Evolutionary conservation across 257 asterid species (phyloP), one percentile per base, ranked within the genome.

Genomic region (Marsdenia floribunda): DNA sequence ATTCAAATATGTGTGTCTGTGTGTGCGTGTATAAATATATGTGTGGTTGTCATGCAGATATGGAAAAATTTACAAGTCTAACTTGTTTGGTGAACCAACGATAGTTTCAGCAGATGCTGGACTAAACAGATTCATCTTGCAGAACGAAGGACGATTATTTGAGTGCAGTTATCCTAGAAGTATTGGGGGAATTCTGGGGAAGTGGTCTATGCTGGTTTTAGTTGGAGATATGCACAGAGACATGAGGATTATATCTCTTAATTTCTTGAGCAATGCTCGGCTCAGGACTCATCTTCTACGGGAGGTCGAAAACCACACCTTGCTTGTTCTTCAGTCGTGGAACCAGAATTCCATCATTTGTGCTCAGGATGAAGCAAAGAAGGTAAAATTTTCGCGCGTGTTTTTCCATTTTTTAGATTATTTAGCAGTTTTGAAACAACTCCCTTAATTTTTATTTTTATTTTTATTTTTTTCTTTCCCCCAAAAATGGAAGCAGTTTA

Each of bases 201-300:
- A 93, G 75, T 93, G 97, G 97, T 93, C 98, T 3, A 93, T 93
- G 98, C 75, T 93, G 8, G 98, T 91, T 68, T 77, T 88, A 75
- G 98, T 91, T 15, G 98, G 98, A 47, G 96, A 91, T 63, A 90
- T 93, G 98, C 98, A 93, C 78, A 83, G 96, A 80, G 90, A 91
- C 44, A 93, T 93, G 98, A 83, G 98, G 74, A 82, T 70, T 50
- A 93, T 93, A 24, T 93, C 96, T 29, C 87, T 93, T 57, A 93
- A 91, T 71, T 93, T 93, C 82, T 65, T 93, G 61, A 90, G 90
- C 82, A 91, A 85, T 79, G 85, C 96, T 5, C 82, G 97, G 80
- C 91, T 93, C 2, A 86, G 87, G 70, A 82, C 90, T 4, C 97
- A 87, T 72, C 89, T 91, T 6, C 70, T 93, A 0, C 83, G 78